phyloP scores from a whole-genome alignment of 768 basidiomycete genomes.

The Russula dissimulans region DNA sequence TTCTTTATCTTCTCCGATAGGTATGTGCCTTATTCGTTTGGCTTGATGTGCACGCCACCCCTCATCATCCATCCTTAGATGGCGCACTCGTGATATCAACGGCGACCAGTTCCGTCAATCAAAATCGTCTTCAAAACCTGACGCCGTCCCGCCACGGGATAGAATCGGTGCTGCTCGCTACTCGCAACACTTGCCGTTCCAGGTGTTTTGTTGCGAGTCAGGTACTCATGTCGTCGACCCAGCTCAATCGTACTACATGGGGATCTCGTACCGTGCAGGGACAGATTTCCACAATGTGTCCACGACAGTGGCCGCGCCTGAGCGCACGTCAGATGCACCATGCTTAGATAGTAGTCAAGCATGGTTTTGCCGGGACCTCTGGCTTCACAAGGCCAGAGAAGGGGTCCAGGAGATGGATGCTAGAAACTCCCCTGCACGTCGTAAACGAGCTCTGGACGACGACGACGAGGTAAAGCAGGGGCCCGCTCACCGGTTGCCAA shows the following conservation, averaged over 20 bases:
- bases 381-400: conserved; percentile 80
- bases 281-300: conserved; percentile 74
- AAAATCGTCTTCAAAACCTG: conserved; percentile 83
- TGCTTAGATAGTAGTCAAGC: conserved; percentile 96
- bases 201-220: conserved; percentile 97
- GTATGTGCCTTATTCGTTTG: conserved; percentile 30
- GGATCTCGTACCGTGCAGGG: conserved; percentile 77
- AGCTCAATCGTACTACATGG: conserved; percentile 89
- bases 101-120: conserved; percentile 98
- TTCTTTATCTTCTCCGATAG: conserved; percentile 98
- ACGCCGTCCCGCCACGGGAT: conserved; percentile 90
- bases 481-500: conserved; percentile 22
- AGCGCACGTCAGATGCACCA: conserved; percentile 66
- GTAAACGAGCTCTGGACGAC: conserved; percentile 27
- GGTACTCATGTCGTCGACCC: conserved; percentile 98
- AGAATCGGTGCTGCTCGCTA: conserved; percentile 72
- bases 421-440: conserved; percentile 14
- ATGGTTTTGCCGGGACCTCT: conserved; percentile 96
- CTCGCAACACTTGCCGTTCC: conserved; percentile 89
- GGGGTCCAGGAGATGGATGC: conserved; percentile 49
- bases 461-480: conserved; percentile 25
- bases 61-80: conserved; percentile 37
- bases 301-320: conserved; percentile 41
- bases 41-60: neutral
- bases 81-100: conserved; percentile 96